These are phyloP conservation scores for Ophiosphaerella herpotricha DNA, from an alignment of 2,329 filamentous ascomycete genomes.

Conservation along the genomic window DNA sequence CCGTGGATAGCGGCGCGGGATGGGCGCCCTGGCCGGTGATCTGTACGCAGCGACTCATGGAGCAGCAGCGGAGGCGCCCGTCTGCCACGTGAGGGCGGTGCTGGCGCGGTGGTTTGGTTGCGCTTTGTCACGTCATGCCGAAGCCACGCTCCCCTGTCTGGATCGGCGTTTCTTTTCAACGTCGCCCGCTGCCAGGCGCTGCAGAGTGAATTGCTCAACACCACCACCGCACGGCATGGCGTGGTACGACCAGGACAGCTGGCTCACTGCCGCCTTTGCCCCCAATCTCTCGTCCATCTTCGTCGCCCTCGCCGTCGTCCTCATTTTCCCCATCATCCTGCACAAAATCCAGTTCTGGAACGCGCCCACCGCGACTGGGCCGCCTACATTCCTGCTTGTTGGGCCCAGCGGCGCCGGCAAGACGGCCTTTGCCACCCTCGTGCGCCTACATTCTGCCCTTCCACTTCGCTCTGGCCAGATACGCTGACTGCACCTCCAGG, in stretches of 20 bases:
- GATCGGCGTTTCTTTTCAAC: not conserved
- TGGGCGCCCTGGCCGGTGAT: conserved; percentile 4
- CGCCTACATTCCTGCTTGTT: conserved; percentile 78
- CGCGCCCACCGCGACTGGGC: conserved; percentile 63
- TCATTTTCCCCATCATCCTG: conserved; percentile 75
- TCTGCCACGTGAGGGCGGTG: not conserved
- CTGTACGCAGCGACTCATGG: conserved; percentile 3
- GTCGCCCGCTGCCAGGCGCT: no score
- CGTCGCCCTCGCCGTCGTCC: conserved; percentile 70
- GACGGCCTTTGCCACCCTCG: conserved; percentile 82
- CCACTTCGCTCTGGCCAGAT: not conserved
- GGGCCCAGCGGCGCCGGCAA: conserved; percentile 86
- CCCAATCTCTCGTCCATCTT: conserved; percentile 59
- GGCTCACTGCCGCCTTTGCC: conserved; percentile 54
- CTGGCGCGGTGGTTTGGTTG: not conserved
- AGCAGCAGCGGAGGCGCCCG: conserved; percentile 2
- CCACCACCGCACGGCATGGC: conserved; percentile 26
- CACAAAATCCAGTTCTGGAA: conserved; percentile 75
- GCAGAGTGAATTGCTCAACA: no score
- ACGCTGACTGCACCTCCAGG: conserved; percentile 33
- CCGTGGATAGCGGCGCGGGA: conserved; percentile 12
- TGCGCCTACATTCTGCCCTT: conserved; percentile 44
- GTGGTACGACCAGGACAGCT: conserved; percentile 48
- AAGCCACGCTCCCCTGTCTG: not conserved
- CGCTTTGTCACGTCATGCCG: conserved; percentile 6